phyloP scores from a whole-genome alignment of 2,329 filamentous ascomycete genomes.

The Ophiocordyceps camponoti-floridani region DNA sequence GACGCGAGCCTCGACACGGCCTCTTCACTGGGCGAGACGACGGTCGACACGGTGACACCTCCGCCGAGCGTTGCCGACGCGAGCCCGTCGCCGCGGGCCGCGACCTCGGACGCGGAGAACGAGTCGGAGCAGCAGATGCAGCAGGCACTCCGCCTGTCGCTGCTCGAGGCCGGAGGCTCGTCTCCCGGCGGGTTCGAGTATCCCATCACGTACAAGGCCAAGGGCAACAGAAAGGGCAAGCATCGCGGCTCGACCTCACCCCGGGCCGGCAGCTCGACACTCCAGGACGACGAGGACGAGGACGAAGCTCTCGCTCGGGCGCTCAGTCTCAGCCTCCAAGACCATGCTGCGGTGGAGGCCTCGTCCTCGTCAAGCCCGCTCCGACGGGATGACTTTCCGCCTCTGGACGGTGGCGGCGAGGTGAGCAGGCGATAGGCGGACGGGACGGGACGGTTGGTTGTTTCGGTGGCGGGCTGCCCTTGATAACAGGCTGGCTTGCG shows the following conservation, averaged over 20 bases:
- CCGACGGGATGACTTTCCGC: conserved; percentile 19
- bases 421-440: neutral
- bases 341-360: conserved; percentile 17
- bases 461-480: neutral
- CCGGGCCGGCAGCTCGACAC: conserved; percentile 7
- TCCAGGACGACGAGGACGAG: conserved; percentile 4
- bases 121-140: conserved; percentile 45
- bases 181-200: conserved; percentile 32
- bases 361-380: neutral
- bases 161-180: conserved; percentile 32
- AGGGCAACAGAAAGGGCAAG: conserved; percentile 21
- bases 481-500: neutral
- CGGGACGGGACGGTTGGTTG: neutral
- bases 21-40: conserved; percentile 22
- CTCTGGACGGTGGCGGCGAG: conserved; percentile 6
- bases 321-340: conserved; percentile 39
- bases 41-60: conserved; percentile 31
- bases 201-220: conserved; percentile 29
- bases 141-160: conserved; percentile 41
- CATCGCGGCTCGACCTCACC: conserved; percentile 15
- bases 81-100: conserved; percentile 12
- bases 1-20: conserved; percentile 25
- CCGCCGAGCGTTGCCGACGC: conserved; percentile 31
- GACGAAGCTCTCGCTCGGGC: conserved; percentile 44
- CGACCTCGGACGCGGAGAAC: conserved; percentile 21